These are phyloP conservation scores for Aspergillus sparsus DNA, from an alignment of 495 filamentous ascomycete species.

Conservation along the genomic window DNA sequence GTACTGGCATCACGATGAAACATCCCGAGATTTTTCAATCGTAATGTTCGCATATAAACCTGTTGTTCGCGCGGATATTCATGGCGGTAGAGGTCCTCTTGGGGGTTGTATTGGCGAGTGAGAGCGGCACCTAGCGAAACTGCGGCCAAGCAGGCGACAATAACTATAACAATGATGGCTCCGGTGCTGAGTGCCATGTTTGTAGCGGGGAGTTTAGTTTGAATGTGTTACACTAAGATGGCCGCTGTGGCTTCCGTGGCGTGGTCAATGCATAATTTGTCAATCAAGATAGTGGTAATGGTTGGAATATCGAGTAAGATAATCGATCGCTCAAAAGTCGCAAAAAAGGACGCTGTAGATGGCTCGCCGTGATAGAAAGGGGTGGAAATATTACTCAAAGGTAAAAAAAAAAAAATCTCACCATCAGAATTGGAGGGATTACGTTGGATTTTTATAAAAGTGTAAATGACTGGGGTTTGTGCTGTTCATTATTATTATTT, in stretches of 20 bases:
- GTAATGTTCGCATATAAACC: slow-evolving; percentile 43
- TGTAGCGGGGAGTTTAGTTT: neutral
- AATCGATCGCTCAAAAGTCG: neutral
- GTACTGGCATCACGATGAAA: slow-evolving; percentile 31
- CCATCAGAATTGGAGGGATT: neutral
- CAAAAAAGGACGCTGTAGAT: neutral
- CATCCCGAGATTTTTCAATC: slow-evolving; percentile 33
- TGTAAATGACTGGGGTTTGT: neutral
- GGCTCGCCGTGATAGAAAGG: no score
- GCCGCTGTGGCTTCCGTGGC: neutral
- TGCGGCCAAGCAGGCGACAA: slow-evolving; percentile 39
- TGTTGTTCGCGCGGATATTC: slow-evolving; percentile 35
- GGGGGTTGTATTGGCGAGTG: slow-evolving; percentile 35
- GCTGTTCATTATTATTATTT: neutral
- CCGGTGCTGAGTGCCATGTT: slow-evolving; percentile 34
- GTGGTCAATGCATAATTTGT: slow-evolving; percentile 13
- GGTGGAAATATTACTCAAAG: no score
- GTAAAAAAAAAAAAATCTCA: no score
- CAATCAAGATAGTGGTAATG: neutral
- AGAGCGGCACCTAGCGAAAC: slow-evolving; percentile 40
- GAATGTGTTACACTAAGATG: neutral
- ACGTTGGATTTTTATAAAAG: neutral
- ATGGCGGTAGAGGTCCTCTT: slow-evolving; percentile 19
- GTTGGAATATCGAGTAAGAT: neutral
- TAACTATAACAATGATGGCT: slow-evolving; percentile 47